Evolutionary conservation across 2,329 filamentous ascomycete species (phyloP).

Genomic region (Shiraia sp.): DNA sequence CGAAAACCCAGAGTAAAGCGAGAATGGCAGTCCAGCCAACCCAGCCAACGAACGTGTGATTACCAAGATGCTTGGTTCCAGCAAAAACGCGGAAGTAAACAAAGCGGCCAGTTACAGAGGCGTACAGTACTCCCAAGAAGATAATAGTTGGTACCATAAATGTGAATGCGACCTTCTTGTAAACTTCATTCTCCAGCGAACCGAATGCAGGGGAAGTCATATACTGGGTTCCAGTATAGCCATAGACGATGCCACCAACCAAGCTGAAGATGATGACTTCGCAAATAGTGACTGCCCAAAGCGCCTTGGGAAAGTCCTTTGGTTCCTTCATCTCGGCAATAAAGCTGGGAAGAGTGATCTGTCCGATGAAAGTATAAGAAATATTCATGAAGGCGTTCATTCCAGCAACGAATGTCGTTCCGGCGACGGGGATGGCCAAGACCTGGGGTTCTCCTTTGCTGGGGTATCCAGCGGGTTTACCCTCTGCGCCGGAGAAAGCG

Average conservation of each 20-base stretch:
- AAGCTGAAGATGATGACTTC: conserved; percentile 85
- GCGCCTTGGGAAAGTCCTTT: conserved; percentile 86
- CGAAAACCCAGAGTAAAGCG: conserved; percentile 76
- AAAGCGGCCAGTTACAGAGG: conserved; percentile 86
- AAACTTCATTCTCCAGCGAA: conserved; percentile 71
- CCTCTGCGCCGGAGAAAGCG: conserved; percentile 78
- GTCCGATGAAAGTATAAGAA: conserved; percentile 93
- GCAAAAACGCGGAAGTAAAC: conserved; percentile 89
- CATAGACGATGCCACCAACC: conserved; percentile 80
- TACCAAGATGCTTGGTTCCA: conserved; percentile 75
- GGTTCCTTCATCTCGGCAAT: conserved; percentile 88
- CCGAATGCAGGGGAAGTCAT: conserved; percentile 87
- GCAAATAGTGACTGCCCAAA: conserved; percentile 87
- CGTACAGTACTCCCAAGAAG: conserved; percentile 88
- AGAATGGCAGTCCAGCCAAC: conserved; percentile 75
- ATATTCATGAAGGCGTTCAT: conserved; percentile 94
- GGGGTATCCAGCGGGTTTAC: conserved; percentile 69
- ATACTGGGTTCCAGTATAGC: conserved; percentile 87
- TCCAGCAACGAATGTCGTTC: conserved; percentile 78
- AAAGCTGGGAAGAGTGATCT: conserved; percentile 91
- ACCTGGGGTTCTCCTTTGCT: conserved; percentile 66
- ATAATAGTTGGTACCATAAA: conserved; percentile 97
- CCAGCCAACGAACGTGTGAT: conserved; percentile 84
- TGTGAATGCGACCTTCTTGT: conserved; percentile 86
- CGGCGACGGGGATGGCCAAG: conserved; percentile 66